These are phyloP conservation scores for Pichia manshurica DNA, from an alignment of 805 yeast species.

Conservation along the genomic window DNA sequence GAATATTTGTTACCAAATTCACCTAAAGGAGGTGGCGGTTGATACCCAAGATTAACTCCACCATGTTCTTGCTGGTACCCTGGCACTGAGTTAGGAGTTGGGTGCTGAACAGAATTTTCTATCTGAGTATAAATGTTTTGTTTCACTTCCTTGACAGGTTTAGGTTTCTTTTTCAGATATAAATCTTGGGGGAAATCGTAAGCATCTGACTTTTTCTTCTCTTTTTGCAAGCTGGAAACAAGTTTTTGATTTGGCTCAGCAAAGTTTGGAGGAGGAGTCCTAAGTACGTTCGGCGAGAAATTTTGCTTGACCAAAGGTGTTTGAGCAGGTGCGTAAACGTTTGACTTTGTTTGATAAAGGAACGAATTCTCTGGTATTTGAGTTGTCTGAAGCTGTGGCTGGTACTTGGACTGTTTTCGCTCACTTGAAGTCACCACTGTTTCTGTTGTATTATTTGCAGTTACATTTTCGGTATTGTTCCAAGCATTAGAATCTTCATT, in stretches of 20 bases:
- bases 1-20: background rate
- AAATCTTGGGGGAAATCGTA: slow-evolving; percentile 66
- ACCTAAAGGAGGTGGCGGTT: background rate
- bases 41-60: background rate
- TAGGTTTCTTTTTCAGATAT: slow-evolving; percentile 35
- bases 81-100: background rate
- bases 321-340: background rate
- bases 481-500: slow-evolving; percentile 6
- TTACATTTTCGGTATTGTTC: background rate
- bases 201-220: slow-evolving; percentile 64
- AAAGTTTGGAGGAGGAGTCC: slow-evolving; percentile 2
- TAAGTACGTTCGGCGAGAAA: background rate
- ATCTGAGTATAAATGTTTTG: slow-evolving; percentile 26
- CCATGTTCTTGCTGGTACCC: background rate
- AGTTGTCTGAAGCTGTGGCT: slow-evolving; percentile 4
- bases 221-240: slow-evolving; percentile 33
- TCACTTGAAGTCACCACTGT: background rate
- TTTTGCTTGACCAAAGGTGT: background rate
- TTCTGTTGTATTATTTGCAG: background rate
- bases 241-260: slow-evolving; percentile 14
- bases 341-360: background rate
- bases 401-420: slow-evolving; percentile 1
- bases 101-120: slow-evolving; percentile 14
- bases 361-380: too few relatives aligned
- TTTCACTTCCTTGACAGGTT: slow-evolving; percentile 35